Evolutionary conservation across 2,329 filamentous ascomycete species (phyloP).

Genomic region (Diaporthe australafricana): DNA sequence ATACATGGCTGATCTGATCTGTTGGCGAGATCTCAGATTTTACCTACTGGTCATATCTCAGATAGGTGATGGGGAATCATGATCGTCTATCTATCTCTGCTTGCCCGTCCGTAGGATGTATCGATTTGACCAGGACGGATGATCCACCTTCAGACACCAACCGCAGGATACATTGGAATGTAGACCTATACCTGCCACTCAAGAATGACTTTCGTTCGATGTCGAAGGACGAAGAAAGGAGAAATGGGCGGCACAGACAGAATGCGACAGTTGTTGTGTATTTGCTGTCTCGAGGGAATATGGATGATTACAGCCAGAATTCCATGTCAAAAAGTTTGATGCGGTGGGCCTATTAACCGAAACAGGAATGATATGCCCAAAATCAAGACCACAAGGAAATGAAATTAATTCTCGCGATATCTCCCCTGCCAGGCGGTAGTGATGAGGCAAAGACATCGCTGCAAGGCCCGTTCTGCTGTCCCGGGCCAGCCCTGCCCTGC

Average conservation of each 20-base stretch:
- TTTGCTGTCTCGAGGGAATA: background rate
- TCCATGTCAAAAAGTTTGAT: background rate
- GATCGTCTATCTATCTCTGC: no score
- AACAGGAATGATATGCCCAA: background rate
- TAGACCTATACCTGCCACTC: background rate
- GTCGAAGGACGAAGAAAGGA: no score
- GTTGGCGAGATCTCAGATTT: no score
- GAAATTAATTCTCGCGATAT: constrained; percentile 27
- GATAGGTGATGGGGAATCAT: no score
- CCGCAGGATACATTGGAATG: background rate
- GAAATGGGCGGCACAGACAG: background rate
- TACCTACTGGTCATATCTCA: no score
- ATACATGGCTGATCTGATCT: no score
- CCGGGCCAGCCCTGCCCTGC: background rate
- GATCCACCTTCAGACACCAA: background rate
- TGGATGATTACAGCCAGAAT: background rate
- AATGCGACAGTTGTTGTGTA: background rate
- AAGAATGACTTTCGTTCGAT: no score
- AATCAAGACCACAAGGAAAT: constrained; percentile 3
- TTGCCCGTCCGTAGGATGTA: no score
- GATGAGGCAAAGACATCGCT: constrained; percentile 13
- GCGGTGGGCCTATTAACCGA: background rate
- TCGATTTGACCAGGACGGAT: background rate
- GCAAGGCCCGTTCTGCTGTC: background rate
- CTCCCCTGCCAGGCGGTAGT: constrained; percentile 2